Evolutionary conservation across 192 early-diverging fungal species (phyloP), one percentile per base, ranked within the genome.

Genomic region (Chytriomyces sp.): DNA sequence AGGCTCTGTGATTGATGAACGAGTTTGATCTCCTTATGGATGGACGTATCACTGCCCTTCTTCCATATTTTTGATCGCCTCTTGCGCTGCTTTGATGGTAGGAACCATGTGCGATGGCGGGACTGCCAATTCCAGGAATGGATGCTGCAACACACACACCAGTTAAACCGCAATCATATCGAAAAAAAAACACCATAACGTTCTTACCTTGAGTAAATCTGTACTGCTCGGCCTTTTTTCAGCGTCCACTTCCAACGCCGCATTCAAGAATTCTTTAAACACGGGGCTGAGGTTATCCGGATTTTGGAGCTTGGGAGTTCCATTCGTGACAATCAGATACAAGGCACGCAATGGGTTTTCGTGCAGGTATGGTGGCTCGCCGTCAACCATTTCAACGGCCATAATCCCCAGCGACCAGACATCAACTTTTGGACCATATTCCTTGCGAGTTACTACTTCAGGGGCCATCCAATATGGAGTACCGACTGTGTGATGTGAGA

Each of bases 361-460:
- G 72, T 97, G 92, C 75, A 98, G 81, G 74, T 98, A 98, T 67
- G 96, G 96, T 8, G 95, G 96, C 77, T 98, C 96, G 68, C 93
- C 93, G 82, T 98, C 96, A 71, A 98, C 91, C 96, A 98, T 97
- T 82, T 98, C 95, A 67, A 97, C 96, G 2, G 93, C 94, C 95
- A 97, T 98, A 79, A 98, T 97, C 64, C 96, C 95, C 50, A 97
- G 82, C 5, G 95, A 97, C 96, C 96, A 92, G 7, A 92, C 87
- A 73, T 92, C 91, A 10, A 92, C 90, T 72, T 92, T 92, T 26
- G 88, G 87, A 0, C 91, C 91, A 72, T 92, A 92, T 59, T 88
- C 84, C 75, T 87, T 89, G 8, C 85, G 85, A n/a, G 85, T 89
- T 23, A 89, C 88, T 9, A 89, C 88, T 28, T 89, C 87, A 10